Base-by-base conservation (phyloP, 164 flowering plant genomes). In the Vitis cinerea region DNA sequence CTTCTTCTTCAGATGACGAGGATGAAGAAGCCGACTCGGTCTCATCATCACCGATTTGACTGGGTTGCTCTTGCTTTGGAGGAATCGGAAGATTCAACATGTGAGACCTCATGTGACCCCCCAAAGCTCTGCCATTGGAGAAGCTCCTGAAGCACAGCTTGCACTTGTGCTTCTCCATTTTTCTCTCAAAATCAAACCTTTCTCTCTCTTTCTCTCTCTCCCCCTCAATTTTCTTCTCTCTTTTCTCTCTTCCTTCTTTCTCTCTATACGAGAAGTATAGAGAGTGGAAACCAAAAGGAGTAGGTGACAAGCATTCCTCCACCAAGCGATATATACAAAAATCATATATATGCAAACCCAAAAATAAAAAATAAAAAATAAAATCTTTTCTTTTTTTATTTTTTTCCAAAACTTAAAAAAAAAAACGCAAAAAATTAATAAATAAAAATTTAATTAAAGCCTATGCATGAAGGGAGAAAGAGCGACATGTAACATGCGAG, bases 271-370 rank as follows among this genome's bases (percentile, higher is more conserved):
- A 55, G 61, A 61, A 59, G 62, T 53, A 70, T 71, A 57, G 78
- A 30, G 71, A 64, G 72, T 49, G 75, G 72, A 72, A 71, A 68
- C 76, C 71, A 76, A 79, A 77, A 72, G 55, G 88, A 84, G 88
- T 83, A 83, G 90, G 87, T 86, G 83, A 87, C 91, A 85, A 87
- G 90, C 88, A 83, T 79, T 85, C 83, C 82, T 83, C 85, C 82
- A 76, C 84, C 81, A 77, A 77, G 70, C 51, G 79, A 75, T 69
- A 64, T 70, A 67, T 57, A 74, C 63, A 66, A 80, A 81, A 77
- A 60, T 50, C 27, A 23, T 23, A 37, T 37, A 37, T 37, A 37
- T 37, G 44, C 44, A 37, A 37, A 6, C 44, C 44, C 44, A 37
- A 64, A 56, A 44, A 63, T 50, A 44, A 51, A 19, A 19, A 50